Conservation (phyloP, 129 eudicot genomes). For the Smallanthus sonchifolius region DNA sequence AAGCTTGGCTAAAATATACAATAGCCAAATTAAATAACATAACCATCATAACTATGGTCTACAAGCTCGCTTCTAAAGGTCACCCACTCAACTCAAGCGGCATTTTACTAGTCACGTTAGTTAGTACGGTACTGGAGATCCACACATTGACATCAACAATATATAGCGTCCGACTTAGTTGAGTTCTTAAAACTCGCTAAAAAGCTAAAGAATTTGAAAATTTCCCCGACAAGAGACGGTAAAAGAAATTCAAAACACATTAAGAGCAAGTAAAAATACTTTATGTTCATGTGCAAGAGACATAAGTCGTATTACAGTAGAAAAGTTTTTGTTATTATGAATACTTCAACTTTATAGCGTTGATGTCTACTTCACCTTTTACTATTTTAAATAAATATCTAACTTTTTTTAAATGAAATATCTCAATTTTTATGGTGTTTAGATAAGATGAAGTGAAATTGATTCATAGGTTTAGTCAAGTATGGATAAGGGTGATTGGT, state of each 20-base stretch:
- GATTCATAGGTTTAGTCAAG: background rate
- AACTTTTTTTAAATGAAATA: background rate
- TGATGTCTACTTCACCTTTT: background rate
- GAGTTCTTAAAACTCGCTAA: background rate
- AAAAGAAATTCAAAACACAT: background rate
- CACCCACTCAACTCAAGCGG: background rate
- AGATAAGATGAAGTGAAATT: background rate
- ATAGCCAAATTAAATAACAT: no score
- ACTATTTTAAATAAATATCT: no score
- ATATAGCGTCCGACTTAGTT: no score
- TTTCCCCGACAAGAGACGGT: background rate
- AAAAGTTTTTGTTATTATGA: background rate
- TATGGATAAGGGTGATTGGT: constrained; percentile 15
- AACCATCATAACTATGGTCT: background rate
- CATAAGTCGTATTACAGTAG: background rate
- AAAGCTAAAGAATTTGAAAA: background rate
- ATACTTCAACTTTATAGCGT: background rate
- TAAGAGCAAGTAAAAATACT: background rate
- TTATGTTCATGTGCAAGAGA: constrained; percentile 12
- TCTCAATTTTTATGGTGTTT: background rate
- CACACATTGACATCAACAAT: no score
- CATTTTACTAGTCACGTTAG: no score
- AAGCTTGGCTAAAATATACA: no score
- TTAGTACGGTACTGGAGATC: no score
- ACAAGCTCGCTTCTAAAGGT: background rate